Percentiles rank a stretch among this genome's conserved stretches.
Evolutionary conservation across 208 protist species (phyloP).

Genomic region (Leishmania arabica): DNA sequence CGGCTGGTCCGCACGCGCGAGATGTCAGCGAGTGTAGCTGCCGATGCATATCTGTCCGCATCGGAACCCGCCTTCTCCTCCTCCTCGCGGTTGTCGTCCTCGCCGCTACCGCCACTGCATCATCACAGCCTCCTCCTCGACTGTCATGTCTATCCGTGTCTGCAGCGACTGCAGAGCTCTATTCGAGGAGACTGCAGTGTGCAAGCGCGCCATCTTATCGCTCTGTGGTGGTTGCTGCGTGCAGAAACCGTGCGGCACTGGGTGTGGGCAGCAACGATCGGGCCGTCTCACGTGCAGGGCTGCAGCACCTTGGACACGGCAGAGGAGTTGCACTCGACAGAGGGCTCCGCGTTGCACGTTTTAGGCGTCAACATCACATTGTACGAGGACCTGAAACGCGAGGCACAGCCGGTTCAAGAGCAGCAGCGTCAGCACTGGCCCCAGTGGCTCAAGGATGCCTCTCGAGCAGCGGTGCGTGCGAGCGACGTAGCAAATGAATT

Average conservation of each 20-base stretch:
- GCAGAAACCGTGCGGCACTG: slow-evolving; percentile 41
- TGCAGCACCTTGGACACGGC: not conserved
- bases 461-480: slow-evolving; percentile 29
- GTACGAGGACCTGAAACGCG: not conserved
- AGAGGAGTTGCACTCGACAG: not conserved
- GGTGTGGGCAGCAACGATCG: not conserved
- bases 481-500: slow-evolving; percentile 62
- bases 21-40: not conserved
- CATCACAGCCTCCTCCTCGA: slow-evolving; percentile 15
- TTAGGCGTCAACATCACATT: slow-evolving; percentile 8
- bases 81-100: not conserved
- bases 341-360: not conserved
- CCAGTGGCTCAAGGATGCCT: slow-evolving; percentile 38
- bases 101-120: not conserved
- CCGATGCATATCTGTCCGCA: not conserved
- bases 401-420: not conserved
- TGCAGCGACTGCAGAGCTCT: slow-evolving; percentile 30
- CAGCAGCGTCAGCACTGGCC: slow-evolving; percentile 18
- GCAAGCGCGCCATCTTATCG: slow-evolving; percentile 44
- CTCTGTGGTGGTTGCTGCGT: slow-evolving; percentile 54
- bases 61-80: not conserved
- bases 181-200: slow-evolving; percentile 42
- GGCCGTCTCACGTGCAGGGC: not conserved
- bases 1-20: slow-evolving; percentile 43
- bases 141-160: slow-evolving; percentile 14